These are phyloP conservation scores for Coriolopsis trogii DNA, from an alignment of 1,284 basidiomycete genomes.

Conservation along the genomic window DNA sequence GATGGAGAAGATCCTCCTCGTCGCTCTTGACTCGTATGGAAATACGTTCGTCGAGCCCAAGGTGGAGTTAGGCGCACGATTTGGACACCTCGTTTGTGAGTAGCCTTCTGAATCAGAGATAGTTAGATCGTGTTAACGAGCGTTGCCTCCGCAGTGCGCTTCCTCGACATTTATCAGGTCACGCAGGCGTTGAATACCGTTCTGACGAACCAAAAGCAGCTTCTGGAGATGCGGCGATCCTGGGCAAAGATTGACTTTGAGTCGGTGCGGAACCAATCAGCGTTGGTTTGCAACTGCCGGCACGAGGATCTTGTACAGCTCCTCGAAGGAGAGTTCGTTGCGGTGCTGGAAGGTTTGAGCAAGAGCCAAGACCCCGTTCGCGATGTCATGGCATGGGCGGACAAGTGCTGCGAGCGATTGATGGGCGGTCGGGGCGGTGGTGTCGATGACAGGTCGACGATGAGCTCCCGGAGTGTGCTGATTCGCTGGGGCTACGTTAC, in stretches of 20 bases:
- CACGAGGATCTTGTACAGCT: constrained; percentile 86
- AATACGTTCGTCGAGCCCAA: constrained; percentile 91
- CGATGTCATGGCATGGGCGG: constrained; percentile 87
- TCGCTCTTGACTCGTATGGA: constrained; percentile 80
- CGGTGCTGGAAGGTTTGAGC: constrained; percentile 66
- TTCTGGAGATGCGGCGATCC: constrained; percentile 82
- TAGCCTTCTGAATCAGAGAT: constrained; percentile 28
- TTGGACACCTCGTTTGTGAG: constrained; percentile 85
- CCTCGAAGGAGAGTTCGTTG: constrained; percentile 83
- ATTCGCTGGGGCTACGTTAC: constrained; percentile 92
- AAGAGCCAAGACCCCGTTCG: constrained; percentile 82
- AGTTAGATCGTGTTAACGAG: background rate
- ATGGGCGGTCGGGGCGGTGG: constrained; percentile 68
- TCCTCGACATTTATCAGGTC: constrained; percentile 88
- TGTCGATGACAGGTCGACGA: constrained; percentile 73
- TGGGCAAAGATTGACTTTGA: constrained; percentile 89
- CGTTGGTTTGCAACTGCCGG: constrained; percentile 86
- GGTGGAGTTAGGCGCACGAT: constrained; percentile 84
- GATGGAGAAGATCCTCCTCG: constrained; percentile 86
- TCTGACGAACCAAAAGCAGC: constrained; percentile 82
- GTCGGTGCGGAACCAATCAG: constrained; percentile 88
- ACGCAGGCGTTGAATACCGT: constrained; percentile 86
- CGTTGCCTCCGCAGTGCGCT: constrained; percentile 60
- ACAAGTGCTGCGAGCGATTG: constrained; percentile 81
- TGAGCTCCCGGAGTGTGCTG: constrained; percentile 83